These are phyloP conservation scores for Persicaria tinctoria DNA, from an alignment of 148 eudicot genomes.

Conservation along the genomic window DNA sequence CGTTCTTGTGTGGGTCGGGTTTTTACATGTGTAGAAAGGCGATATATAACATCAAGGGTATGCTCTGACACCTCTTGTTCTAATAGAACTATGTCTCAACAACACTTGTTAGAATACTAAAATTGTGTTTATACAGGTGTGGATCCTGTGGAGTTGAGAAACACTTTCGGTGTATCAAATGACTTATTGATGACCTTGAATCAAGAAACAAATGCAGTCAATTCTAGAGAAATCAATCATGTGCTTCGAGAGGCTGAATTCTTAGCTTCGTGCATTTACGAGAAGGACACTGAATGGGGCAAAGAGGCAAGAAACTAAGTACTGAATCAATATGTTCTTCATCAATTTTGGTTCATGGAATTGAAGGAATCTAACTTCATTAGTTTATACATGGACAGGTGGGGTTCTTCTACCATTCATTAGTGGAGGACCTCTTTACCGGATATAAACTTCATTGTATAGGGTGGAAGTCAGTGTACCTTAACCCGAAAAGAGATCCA, in stretches of 20 bases:
- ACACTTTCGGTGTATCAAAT: background rate
- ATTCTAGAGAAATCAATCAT: background rate
- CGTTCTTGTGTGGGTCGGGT: constrained; percentile 45
- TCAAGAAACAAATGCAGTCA: background rate
- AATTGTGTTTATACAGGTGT: background rate
- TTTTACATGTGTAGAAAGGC: constrained; percentile 55
- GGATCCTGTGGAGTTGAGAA: background rate
- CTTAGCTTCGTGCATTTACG: background rate
- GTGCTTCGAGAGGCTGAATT: background rate
- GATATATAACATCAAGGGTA: constrained; percentile 28
- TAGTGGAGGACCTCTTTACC: constrained; percentile 59
- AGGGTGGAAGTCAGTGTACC: constrained; percentile 61
- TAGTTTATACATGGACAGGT: constrained; percentile 20
- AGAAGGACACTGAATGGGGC: constrained; percentile 13
- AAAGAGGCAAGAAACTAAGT: background rate
- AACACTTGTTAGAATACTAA: no score
- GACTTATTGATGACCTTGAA: background rate
- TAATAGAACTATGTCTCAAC: background rate
- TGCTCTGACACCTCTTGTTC: background rate
- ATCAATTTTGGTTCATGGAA: background rate
- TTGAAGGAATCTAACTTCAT: background rate
- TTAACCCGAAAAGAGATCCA: constrained; percentile 38
- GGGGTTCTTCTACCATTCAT: constrained; percentile 45
- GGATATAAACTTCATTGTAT: constrained; percentile 32
- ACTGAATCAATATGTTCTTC: background rate